Evolutionary conservation across 2,329 filamentous ascomycete species (phyloP).

Genomic region (Leptographium lundbergii): DNA sequence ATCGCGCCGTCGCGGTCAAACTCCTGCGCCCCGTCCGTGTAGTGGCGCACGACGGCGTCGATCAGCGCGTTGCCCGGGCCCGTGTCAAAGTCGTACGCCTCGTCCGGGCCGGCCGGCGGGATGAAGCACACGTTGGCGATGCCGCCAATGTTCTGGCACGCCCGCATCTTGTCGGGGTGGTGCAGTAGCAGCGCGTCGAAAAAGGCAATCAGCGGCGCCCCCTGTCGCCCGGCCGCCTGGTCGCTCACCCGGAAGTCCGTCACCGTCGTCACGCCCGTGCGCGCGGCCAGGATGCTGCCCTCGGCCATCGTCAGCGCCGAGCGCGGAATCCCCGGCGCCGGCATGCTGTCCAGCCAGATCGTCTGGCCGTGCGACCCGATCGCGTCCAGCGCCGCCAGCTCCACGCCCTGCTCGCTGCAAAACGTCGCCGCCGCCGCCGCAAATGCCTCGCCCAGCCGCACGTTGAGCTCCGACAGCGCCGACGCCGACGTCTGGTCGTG

Average conservation of each 20-base stretch:
- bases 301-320: constrained; percentile 45
- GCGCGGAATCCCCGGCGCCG: constrained; percentile 31
- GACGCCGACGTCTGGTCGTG: constrained; percentile 39
- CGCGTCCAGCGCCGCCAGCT: constrained; percentile 34
- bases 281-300: constrained; percentile 38
- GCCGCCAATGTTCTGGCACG: constrained; percentile 49
- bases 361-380: constrained; percentile 48
- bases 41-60: constrained; percentile 41
- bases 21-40: constrained; percentile 33
- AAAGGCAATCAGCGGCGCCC: constrained; percentile 42
- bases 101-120: constrained; percentile 28
- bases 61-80: constrained; percentile 45
- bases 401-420: constrained; percentile 28
- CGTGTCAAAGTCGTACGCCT: constrained; percentile 38
- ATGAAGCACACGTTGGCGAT: constrained; percentile 51
- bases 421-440: constrained; percentile 38
- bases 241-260: constrained; percentile 46
- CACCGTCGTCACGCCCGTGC: constrained; percentile 44
- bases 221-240: constrained; percentile 41
- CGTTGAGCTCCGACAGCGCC: constrained; percentile 43
- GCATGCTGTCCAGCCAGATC: constrained; percentile 43
- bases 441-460: constrained; percentile 43
- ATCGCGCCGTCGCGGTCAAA: constrained; percentile 40
- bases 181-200: constrained; percentile 44
- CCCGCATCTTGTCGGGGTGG: constrained; percentile 42